These are phyloP conservation scores for Agarophyton chilense DNA, from an alignment of 23 red algal genomes.

Conservation along the genomic window DNA sequence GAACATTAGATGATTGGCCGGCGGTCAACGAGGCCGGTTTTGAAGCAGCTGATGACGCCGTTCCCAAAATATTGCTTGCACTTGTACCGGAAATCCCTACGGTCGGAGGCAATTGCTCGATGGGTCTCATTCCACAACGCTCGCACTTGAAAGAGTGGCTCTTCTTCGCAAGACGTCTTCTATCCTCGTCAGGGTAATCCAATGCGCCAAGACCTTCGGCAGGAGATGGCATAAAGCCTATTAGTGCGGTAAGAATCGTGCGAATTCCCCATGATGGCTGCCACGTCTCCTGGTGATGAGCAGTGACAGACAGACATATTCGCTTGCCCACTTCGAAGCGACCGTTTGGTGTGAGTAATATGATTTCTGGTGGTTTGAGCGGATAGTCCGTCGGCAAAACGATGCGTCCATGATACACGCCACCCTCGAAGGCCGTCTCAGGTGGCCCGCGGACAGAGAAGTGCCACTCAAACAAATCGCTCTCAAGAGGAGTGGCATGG, in stretches of 20 bases:
- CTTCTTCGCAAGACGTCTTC: slow-evolving; percentile 65
- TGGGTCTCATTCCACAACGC: slow-evolving; percentile 50
- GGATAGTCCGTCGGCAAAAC: slow-evolving; percentile 97
- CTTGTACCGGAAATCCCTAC: not conserved
- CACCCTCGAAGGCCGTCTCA: slow-evolving; percentile 84
- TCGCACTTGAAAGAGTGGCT: slow-evolving; percentile 50
- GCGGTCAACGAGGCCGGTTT: not conserved
- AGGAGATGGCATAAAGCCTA: slow-evolving; percentile 92
- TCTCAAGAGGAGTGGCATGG: slow-evolving; percentile 80
- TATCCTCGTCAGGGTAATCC: slow-evolving; percentile 81
- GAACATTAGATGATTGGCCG: not conserved
- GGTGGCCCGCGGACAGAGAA: slow-evolving; percentile 92
- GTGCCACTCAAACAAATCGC: slow-evolving; percentile 98
- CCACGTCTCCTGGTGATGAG: slow-evolving; percentile 97
- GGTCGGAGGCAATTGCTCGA: slow-evolving; percentile 36
- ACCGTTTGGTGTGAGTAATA: slow-evolving; percentile 98
- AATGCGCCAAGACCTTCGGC: slow-evolving; percentile 82
- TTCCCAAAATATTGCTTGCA: not conserved
- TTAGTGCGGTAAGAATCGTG: slow-evolving; percentile 93
- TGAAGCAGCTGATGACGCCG: not conserved
- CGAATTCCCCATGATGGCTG: slow-evolving; percentile 97
- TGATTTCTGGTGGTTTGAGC: slow-evolving; percentile 95
- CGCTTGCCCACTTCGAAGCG: slow-evolving; percentile 97
- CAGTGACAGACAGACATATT: slow-evolving; percentile 93
- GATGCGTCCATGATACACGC: slow-evolving; percentile 96